Conservation (phyloP, 495 filamentous ascomycete species). For the Penicillium desertorum region DNA sequence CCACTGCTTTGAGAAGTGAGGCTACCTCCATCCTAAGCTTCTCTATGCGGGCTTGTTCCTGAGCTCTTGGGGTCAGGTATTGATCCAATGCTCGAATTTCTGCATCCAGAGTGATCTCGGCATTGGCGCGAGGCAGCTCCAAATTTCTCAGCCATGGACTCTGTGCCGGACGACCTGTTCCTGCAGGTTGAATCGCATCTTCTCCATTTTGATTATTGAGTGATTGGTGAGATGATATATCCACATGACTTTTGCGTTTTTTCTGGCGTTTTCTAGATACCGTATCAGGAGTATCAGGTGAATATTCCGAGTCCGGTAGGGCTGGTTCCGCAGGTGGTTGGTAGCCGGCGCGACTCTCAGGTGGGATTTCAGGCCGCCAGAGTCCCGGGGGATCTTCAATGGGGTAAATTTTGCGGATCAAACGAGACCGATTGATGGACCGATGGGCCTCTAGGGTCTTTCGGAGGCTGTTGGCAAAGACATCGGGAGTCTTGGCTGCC, state of each 20-base stretch:
- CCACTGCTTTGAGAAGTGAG: constrained; percentile 17
- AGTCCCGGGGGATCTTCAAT: constrained; percentile 17
- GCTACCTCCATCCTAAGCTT: constrained; percentile 31
- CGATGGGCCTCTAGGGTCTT: constrained; percentile 56
- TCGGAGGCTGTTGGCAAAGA: constrained; percentile 39
- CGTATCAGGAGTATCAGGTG: constrained; percentile 5
- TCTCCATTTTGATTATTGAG: not conserved
- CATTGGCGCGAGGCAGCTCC: constrained; percentile 1
- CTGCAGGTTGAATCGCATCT: constrained; percentile 22
- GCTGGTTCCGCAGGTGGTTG: constrained; percentile 13
- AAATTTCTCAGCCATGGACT: constrained; percentile 36
- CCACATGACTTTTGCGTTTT: not conserved
- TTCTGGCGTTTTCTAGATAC: constrained; percentile 12
- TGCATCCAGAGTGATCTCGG: constrained; percentile 33
- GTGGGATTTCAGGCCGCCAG: constrained; percentile 27
- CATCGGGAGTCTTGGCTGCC: constrained; percentile 20
- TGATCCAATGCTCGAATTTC: constrained; percentile 50
- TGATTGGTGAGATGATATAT: not conserved
- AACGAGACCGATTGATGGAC: constrained; percentile 42
- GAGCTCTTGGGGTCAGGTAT: constrained; percentile 39
- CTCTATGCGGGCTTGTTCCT: constrained; percentile 33
- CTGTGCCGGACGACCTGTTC: constrained; percentile 16
- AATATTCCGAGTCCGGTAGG: constrained; percentile 1
- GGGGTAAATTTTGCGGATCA: constrained; percentile 40
- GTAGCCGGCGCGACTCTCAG: constrained; percentile 24